These are phyloP conservation scores for Phytophthora multivora DNA, from an alignment of 352 stramenopile species.

Conservation along the genomic window DNA sequence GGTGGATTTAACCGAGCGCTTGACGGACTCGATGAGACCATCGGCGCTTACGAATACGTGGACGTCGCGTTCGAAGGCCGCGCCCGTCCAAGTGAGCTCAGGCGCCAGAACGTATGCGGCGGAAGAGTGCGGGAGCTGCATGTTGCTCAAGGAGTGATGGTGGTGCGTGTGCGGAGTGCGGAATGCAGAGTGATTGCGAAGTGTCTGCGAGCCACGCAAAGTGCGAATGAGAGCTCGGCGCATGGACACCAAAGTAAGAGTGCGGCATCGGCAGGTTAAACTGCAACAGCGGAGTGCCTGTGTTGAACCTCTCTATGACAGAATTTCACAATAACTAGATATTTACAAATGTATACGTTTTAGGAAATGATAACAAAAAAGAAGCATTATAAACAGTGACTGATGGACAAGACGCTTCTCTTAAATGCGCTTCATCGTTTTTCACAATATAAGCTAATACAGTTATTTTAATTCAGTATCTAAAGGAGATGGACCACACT, in stretches of 20 bases:
- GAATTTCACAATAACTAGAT: too few relatives aligned
- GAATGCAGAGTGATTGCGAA: constrained; percentile 15
- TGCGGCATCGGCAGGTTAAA: constrained; percentile 5
- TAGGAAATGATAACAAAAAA: too few relatives aligned
- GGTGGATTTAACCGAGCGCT: constrained; percentile 2
- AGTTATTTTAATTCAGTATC: constrained; percentile 1
- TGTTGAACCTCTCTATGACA: too few relatives aligned
- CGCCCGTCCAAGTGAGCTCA: constrained; percentile 73
- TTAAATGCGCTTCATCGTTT: too few relatives aligned
- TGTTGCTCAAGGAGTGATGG: constrained; percentile 28
- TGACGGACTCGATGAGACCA: constrained; percentile 51
- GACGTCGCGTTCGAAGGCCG: constrained; percentile 56
- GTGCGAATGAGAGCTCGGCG: constrained; percentile 27
- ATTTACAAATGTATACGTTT: too few relatives aligned
- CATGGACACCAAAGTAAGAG: constrained; percentile 30
- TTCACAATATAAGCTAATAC: too few relatives aligned
- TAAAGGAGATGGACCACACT: constrained; percentile 8
- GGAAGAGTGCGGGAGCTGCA: constrained; percentile 21
- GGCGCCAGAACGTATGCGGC: constrained; percentile 58
- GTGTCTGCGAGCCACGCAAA: constrained; percentile 23
- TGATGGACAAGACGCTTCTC: too few relatives aligned
- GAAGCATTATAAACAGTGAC: too few relatives aligned
- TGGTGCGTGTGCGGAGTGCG: not conserved
- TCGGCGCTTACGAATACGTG: constrained; percentile 55
- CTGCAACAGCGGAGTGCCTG: constrained; percentile 2